phyloP scores from a whole-genome alignment of 805 yeast species.

The Naumovozyma dairenensis region DNA sequence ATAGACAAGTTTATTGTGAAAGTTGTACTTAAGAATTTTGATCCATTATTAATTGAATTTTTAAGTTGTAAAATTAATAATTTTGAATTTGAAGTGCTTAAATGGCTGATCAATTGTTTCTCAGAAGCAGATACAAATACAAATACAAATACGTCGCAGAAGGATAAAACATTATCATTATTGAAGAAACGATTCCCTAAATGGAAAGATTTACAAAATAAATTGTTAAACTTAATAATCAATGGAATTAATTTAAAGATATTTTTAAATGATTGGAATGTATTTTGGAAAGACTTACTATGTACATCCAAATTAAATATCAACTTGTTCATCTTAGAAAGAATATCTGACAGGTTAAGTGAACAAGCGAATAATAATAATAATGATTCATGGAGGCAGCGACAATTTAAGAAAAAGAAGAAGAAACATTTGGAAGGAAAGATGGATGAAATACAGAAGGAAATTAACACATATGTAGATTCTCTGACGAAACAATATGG shows the following conservation, averaged over 20 bases:
- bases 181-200: slow-evolving; percentile 5
- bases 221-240: slow-evolving; percentile 8
- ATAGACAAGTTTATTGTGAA: slow-evolving; percentile 9
- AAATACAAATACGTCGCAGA: background rate
- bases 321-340: slow-evolving; percentile 7
- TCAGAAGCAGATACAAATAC: slow-evolving; percentile 4
- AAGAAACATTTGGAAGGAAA: slow-evolving; percentile 8
- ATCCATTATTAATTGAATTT: slow-evolving; percentile 10
- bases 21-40: slow-evolving; percentile 8
- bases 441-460: slow-evolving; percentile 5
- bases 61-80: slow-evolving; percentile 10
- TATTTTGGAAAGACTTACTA: slow-evolving; percentile 11
- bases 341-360: slow-evolving; percentile 2
- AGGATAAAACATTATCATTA: background rate
- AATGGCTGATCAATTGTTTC: slow-evolving; percentile 11
- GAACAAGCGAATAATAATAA: slow-evolving; percentile 1
- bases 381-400: slow-evolving; percentile 11
- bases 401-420: too few relatives aligned
- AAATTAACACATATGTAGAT: slow-evolving; percentile 1
- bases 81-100: slow-evolving; percentile 13
- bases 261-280: slow-evolving; percentile 9
- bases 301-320: slow-evolving; percentile 9
- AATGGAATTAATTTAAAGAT: slow-evolving; percentile 8
- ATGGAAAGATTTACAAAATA: slow-evolving; percentile 12
- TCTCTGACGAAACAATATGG: slow-evolving; percentile 4